A percentile compares a stretch with the other conserved stretches of the same genome.
These are phyloP conservation scores for Camelina sativa DNA, from an alignment of 345 rosid species.

Conservation along the genomic window DNA sequence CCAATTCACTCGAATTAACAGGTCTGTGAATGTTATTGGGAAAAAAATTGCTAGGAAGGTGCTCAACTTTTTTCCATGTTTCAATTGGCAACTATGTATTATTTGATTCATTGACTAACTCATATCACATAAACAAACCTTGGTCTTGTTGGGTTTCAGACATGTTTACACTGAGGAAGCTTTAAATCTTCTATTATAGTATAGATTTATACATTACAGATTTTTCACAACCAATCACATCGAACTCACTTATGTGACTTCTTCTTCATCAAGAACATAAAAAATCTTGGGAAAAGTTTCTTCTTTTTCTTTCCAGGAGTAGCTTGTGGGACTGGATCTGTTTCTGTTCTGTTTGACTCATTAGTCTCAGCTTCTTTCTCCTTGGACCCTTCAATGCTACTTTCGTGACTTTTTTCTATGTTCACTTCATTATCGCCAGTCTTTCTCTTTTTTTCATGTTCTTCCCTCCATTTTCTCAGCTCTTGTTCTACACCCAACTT, in stretches of 20 bases:
- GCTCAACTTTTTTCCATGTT: not conserved
- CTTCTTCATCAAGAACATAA: conserved; percentile 67
- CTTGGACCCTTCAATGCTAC: conserved; percentile 48
- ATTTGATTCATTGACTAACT: not conserved
- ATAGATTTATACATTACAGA: conserved; percentile 5
- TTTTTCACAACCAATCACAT: conserved; percentile 10
- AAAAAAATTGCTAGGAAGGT: not conserved
- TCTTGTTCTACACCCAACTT: conserved; percentile 86
- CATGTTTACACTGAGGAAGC: not conserved
- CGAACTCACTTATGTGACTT: conserved; percentile 53
- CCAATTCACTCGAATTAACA: not conserved
- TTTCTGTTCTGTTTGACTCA: conserved; percentile 39
- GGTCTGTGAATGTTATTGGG: not conserved
- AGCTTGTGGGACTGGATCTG: conserved; percentile 39
- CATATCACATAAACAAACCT: not conserved
- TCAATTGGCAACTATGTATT: not conserved
- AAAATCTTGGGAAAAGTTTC: conserved; percentile 71
- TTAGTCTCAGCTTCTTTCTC: conserved; percentile 48
- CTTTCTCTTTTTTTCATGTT: conserved; percentile 69
- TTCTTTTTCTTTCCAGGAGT: conserved; percentile 65
- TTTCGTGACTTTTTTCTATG: conserved; percentile 38
- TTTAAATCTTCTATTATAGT: not conserved
- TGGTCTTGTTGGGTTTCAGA: not conserved
- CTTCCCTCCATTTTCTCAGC: conserved; percentile 87
- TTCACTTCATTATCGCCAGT: conserved; percentile 43